Evolutionary conservation across 768 basidiomycete species (phyloP).

Genomic region (Glaciozyma martinii): DNA sequence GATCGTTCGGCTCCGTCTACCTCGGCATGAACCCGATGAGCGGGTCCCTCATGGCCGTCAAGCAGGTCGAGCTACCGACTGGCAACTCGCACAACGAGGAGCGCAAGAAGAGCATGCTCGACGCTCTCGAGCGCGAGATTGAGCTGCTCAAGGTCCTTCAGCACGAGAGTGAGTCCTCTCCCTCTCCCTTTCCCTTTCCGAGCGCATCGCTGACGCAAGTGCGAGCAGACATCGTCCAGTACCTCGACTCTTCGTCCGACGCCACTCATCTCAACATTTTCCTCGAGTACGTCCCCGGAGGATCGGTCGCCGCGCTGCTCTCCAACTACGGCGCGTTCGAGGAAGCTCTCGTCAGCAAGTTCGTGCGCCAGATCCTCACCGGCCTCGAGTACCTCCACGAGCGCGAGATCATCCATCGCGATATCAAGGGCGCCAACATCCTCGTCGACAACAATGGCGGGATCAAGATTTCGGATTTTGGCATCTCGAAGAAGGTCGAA

Average conservation of each 20-base stretch:
- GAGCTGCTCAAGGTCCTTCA: conserved; percentile 92
- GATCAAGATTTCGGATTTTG: conserved; percentile 98
- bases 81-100: conserved; percentile 56
- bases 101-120: conserved; percentile 57
- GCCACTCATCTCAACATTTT: conserved; percentile 77
- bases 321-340: conserved; percentile 79
- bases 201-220: too few species aligned
- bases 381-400: conserved; percentile 91
- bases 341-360: conserved; percentile 83
- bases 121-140: conserved; percentile 82
- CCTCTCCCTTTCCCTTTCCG: conserved; percentile 2
- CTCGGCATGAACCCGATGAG: conserved; percentile 91
- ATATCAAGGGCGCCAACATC: conserved; percentile 98
- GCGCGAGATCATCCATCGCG: conserved; percentile 85
- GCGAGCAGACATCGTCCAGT: conserved; percentile 88
- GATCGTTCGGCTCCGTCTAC: conserved; percentile 70
- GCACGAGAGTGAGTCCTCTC: conserved; percentile 71
- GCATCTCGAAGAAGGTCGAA: conserved; percentile 96
- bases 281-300: conserved; percentile 97
- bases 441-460: conserved; percentile 84
- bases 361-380: conserved; percentile 79
- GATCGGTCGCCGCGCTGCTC: conserved; percentile 80
- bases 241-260: conserved; percentile 91
- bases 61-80: conserved; percentile 85
- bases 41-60: conserved; percentile 98